These are phyloP conservation scores for Microcos paniculata DNA, from an alignment of 345 rosid genomes.

Conservation along the genomic window DNA sequence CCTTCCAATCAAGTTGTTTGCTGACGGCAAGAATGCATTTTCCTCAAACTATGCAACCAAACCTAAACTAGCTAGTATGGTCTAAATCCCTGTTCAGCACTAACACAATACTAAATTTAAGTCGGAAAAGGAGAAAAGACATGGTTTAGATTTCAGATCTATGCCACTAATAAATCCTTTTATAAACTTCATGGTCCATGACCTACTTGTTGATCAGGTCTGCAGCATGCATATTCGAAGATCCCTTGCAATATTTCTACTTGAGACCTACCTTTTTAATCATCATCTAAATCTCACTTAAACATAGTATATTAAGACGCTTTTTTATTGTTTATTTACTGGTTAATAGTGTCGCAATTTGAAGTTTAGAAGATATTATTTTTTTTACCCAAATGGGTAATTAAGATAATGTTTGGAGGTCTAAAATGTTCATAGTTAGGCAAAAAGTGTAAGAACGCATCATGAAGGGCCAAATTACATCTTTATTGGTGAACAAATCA, in stretches of 20 bases:
- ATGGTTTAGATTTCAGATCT: not conserved
- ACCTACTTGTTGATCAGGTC: not conserved
- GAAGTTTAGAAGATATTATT: too few relatives aligned
- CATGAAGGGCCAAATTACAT: conserved; percentile 4
- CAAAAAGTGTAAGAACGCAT: conserved; percentile 1
- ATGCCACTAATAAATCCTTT: not conserved
- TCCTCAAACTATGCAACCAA: not conserved
- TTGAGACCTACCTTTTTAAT: not conserved
- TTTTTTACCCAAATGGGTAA: too few relatives aligned
- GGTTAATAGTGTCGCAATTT: not conserved
- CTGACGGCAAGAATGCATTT: not conserved
- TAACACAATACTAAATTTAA: not conserved
- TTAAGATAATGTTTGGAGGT: not conserved
- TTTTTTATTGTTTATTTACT: not conserved
- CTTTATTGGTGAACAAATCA: not conserved
- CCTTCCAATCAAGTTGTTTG: not conserved
- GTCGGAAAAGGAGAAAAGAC: not conserved
- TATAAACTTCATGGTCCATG: not conserved
- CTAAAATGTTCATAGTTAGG: not conserved
- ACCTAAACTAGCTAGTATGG: not conserved
- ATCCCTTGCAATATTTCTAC: not conserved
- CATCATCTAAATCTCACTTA: not conserved
- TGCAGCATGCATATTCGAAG: not conserved
- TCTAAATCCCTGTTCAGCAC: not conserved
- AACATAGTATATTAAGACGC: not conserved